These are phyloP conservation scores for Tilletia walkeri DNA, from an alignment of 1,284 basidiomycete species.

Conservation along the genomic window DNA sequence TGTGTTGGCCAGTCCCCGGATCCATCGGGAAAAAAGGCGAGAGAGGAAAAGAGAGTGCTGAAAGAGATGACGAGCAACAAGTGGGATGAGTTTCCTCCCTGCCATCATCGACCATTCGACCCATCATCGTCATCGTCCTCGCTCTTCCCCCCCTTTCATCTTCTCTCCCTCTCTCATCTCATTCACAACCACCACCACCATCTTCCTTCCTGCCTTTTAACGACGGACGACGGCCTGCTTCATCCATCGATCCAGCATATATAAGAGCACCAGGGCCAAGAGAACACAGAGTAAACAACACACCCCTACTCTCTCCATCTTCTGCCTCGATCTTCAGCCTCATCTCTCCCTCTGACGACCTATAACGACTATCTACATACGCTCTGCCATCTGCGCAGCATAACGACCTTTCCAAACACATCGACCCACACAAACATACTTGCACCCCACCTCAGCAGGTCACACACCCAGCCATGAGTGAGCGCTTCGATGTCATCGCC, in stretches of 20 bases:
- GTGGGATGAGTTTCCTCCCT: not conserved
- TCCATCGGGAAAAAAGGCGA: too few species aligned
- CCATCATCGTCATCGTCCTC: not conserved
- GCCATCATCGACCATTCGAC: not conserved
- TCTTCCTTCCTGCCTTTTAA: not conserved
- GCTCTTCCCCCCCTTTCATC: not conserved
- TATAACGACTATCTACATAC: too few species aligned
- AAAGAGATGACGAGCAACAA: too few species aligned
- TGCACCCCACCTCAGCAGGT: not conserved
- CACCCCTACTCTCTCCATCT: not conserved
- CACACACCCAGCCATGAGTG: conserved; percentile 29
- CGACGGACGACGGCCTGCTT: not conserved
- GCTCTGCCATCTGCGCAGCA: too few species aligned
- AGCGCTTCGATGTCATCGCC: conserved; percentile 50
- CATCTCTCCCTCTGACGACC: not conserved
- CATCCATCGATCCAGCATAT: not conserved
- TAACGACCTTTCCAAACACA: not conserved
- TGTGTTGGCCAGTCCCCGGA: too few species aligned
- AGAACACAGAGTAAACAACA: not conserved
- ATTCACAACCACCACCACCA: not conserved
- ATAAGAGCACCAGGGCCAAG: not conserved
- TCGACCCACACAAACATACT: not conserved
- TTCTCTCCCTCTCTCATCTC: not conserved
- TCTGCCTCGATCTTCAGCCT: not conserved
- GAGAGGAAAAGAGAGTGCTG: too few species aligned